These are phyloP conservation scores for Pseudocercospora pini-densiflorae DNA, from an alignment of 2,329 filamentous ascomycete genomes.

Conservation along the genomic window DNA sequence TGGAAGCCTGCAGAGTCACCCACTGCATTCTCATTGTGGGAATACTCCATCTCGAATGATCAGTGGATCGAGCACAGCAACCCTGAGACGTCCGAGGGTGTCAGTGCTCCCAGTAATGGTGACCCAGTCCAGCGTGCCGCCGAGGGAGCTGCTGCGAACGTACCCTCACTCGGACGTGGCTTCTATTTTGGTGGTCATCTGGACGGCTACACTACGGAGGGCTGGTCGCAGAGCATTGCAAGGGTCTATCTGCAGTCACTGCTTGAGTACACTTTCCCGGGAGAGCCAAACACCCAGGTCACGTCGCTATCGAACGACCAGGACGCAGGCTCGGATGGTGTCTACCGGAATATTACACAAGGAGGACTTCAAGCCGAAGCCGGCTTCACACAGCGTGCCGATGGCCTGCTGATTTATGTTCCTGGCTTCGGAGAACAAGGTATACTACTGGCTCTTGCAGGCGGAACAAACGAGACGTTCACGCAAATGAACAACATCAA, in stretches of 20 bases:
- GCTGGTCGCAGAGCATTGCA: constrained; percentile 68
- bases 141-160: constrained; percentile 73
- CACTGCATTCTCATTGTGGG: constrained; percentile 67
- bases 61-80: constrained; percentile 66
- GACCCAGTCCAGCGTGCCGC: constrained; percentile 69
- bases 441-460: constrained; percentile 76
- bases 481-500: constrained; percentile 69
- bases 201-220: constrained; percentile 65
- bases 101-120: constrained; percentile 62
- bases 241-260: constrained; percentile 75
- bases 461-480: constrained; percentile 70
- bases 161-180: constrained; percentile 70
- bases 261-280: constrained; percentile 76
- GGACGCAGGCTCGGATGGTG: constrained; percentile 64
- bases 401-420: constrained; percentile 74
- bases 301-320: constrained; percentile 57
- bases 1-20: constrained; percentile 64
- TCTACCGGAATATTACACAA: constrained; percentile 74
- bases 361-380: constrained; percentile 69
- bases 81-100: constrained; percentile 66
- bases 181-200: constrained; percentile 82
- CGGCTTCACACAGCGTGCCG: constrained; percentile 74
- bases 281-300: constrained; percentile 67
- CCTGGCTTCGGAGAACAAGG: constrained; percentile 77
- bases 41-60: constrained; percentile 65